Conservation (phyloP, 306 rosid genomes). For the Betula pendula region DNA sequence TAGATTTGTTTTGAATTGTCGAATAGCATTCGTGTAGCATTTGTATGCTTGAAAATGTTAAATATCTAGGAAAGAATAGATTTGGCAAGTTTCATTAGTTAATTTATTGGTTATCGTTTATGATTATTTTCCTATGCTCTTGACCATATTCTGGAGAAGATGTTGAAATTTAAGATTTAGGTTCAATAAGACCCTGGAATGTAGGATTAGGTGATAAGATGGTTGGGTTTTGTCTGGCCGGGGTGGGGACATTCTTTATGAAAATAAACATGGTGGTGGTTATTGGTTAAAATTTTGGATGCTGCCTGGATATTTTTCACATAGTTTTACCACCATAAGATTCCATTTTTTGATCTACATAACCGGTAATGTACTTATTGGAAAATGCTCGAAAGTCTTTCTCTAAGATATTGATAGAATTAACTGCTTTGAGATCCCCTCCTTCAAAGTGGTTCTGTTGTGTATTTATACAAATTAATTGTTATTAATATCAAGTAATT, state of each 20-base stretch:
- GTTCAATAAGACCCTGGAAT: too few relatives aligned
- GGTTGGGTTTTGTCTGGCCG: not conserved
- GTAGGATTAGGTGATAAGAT: too few relatives aligned
- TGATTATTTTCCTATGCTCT: not conserved
- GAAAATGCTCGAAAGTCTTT: slow-evolving; percentile 13
- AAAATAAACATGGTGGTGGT: too few relatives aligned
- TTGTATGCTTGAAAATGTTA: slow-evolving; percentile 2
- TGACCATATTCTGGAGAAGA: not conserved
- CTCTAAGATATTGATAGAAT: slow-evolving; percentile 17
- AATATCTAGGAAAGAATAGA: not conserved
- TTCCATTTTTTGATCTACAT: not conserved
- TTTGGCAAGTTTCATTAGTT: not conserved
- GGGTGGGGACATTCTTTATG: too few relatives aligned
- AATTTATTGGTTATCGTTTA: not conserved
- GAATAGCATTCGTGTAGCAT: not conserved
- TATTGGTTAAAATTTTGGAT: too few relatives aligned
- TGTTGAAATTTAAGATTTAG: too few relatives aligned
- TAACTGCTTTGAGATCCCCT: slow-evolving; percentile 1
- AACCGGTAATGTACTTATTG: not conserved
- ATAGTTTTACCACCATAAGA: not conserved
- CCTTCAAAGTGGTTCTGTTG: not conserved
- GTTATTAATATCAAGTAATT: slow-evolving; percentile 6
- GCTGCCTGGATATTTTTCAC: not conserved
- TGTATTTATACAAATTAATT: slow-evolving; percentile 11
- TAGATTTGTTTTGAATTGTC: not conserved